These are phyloP conservation scores for Acacia concinna DNA, from an alignment of 331 rosid species.

Conservation along the genomic window DNA sequence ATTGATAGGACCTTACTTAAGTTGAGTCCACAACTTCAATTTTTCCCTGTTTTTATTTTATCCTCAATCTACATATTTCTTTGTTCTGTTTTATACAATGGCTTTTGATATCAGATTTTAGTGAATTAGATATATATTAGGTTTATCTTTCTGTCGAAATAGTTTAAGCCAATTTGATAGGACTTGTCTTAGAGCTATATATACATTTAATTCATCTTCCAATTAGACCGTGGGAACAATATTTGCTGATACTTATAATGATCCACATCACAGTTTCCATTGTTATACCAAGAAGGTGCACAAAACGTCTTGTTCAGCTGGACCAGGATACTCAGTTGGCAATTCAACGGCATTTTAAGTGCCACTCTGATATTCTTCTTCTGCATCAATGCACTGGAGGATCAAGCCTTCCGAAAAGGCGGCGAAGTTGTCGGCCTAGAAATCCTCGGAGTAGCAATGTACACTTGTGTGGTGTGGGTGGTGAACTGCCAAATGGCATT, in stretches of 20 bases:
- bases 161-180: neutral
- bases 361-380: slow-evolving; percentile 73
- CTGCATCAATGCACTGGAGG: slow-evolving; percentile 57
- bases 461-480: slow-evolving; percentile 85
- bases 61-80: no score
- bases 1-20: neutral
- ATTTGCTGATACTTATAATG: neutral
- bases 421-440: slow-evolving; percentile 74
- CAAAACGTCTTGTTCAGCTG: slow-evolving; percentile 87
- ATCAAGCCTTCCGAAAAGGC: slow-evolving; percentile 76
- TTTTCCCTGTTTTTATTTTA: no score
- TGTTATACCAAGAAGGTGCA: slow-evolving; percentile 88
- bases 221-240: neutral
- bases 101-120: no score
- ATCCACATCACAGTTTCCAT: slow-evolving; percentile 63
- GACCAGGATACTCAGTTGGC: slow-evolving; percentile 76
- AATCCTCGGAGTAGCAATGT: slow-evolving; percentile 77
- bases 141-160: neutral
- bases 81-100: no score
- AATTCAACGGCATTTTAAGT: slow-evolving; percentile 57
- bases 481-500: slow-evolving; percentile 93
- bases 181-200: neutral
- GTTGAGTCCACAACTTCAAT: no score
- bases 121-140: neutral
- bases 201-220: no score